Evolutionary conservation across 2,329 filamentous ascomycete genomes (phyloP).

Genomic region (Alternaria brassicicola): DNA sequence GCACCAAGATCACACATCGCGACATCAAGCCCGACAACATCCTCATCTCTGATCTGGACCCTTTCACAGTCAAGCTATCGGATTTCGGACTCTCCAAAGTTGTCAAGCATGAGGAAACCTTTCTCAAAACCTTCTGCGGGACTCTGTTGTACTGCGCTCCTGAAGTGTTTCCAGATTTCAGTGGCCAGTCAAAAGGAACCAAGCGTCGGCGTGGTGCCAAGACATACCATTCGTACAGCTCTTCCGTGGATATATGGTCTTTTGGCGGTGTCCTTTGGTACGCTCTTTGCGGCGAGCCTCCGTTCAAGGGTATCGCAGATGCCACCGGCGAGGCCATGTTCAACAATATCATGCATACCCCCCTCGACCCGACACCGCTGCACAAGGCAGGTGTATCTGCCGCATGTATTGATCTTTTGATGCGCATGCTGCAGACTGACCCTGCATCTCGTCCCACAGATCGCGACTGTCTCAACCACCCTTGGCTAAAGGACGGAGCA

Average conservation of each 20-base stretch:
- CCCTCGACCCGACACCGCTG: slow-evolving; percentile 71
- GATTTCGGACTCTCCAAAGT: slow-evolving; percentile 98
- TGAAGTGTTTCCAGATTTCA: slow-evolving; percentile 88
- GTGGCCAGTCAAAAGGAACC: slow-evolving; percentile 67
- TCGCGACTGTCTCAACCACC: slow-evolving; percentile 69
- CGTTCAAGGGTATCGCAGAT: slow-evolving; percentile 79
- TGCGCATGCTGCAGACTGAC: slow-evolving; percentile 79
- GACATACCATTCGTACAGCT: slow-evolving; percentile 72
- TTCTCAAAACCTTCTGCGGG: slow-evolving; percentile 94
- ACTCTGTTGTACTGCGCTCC: slow-evolving; percentile 95
- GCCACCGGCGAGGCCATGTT: slow-evolving; percentile 80
- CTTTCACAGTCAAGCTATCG: slow-evolving; percentile 85
- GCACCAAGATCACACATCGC: slow-evolving; percentile 90
- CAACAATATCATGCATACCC: slow-evolving; percentile 81
- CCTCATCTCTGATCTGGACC: slow-evolving; percentile 73
- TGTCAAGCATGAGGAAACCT: slow-evolving; percentile 86
- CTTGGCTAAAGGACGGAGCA: slow-evolving; percentile 70
- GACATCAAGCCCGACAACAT: slow-evolving; percentile 99
- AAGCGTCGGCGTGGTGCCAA: slow-evolving; percentile 64
- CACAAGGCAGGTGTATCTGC: slow-evolving; percentile 64
- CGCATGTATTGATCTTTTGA: slow-evolving; percentile 74
- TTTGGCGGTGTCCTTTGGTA: slow-evolving; percentile 91
- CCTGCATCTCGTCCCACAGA: slow-evolving; percentile 79
- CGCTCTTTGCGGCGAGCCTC: slow-evolving; percentile 77
- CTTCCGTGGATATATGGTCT: slow-evolving; percentile 96